Conservation (phyloP, 768 basidiomycete genomes). For the Leccinellum rugosiceps region DNA sequence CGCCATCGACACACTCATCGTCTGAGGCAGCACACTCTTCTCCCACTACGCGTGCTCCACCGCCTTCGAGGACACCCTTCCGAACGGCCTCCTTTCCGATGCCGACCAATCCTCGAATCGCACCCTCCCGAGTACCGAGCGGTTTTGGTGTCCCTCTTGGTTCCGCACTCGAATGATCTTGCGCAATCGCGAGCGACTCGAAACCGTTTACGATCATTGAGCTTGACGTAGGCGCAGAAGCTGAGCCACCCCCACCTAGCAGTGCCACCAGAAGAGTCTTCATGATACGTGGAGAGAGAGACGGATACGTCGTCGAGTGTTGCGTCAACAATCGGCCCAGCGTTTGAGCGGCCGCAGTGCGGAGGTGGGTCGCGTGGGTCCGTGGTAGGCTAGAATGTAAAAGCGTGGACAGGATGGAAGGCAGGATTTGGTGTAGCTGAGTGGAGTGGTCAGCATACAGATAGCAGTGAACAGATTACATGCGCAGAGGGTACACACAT, state of each 20-base stretch:
- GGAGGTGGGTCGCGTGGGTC: conserved; percentile 66
- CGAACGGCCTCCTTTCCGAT: conserved; percentile 83
- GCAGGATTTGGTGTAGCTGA: conserved; percentile 94
- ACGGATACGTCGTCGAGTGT: conserved; percentile 87
- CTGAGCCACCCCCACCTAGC: conserved; percentile 35
- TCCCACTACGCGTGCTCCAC: conserved; percentile 73
- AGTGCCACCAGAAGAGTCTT: conserved; percentile 91
- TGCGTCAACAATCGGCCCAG: conserved; percentile 77
- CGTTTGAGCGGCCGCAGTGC: conserved; percentile 79
- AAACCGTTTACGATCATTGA: conserved; percentile 25
- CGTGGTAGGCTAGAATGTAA: conserved; percentile 83
- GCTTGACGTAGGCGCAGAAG: conserved; percentile 6
- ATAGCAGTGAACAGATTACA: not conserved
- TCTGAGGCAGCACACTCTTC: conserved; percentile 48
- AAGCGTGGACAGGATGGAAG: conserved; percentile 87
- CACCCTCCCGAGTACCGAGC: conserved; percentile 83
- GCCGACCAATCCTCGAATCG: conserved; percentile 80
- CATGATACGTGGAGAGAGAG: conserved; percentile 84
- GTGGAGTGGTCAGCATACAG: not conserved
- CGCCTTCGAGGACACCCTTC: conserved; percentile 78
- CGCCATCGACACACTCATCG: conserved; percentile 36
- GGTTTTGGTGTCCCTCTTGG: conserved; percentile 45
- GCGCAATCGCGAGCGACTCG: conserved; percentile 22
- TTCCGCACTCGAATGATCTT: conserved; percentile 40
- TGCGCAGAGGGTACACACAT: conserved; percentile 53